Conservation (phyloP, 1,139 yeast species). For the Suhomyces taliae region DNA sequence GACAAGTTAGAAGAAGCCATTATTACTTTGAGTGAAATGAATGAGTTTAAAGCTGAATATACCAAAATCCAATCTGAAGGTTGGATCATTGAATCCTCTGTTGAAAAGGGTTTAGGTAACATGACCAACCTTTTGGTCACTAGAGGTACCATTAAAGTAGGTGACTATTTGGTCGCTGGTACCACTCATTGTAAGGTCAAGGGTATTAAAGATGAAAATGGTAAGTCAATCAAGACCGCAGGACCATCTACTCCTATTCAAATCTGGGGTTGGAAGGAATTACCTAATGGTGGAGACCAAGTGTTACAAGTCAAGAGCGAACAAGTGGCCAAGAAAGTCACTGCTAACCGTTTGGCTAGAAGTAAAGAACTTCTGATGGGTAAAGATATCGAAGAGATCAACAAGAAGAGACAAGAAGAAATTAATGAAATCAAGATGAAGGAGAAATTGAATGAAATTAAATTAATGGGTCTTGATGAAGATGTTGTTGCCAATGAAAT, state of each 20-base stretch:
- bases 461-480: slow-evolving; percentile 55
- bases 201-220: slow-evolving; percentile 75
- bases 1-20: slow-evolving; percentile 88
- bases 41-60: slow-evolving; percentile 71
- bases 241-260: slow-evolving; percentile 92
- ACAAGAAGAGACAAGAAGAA: slow-evolving; percentile 53
- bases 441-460: slow-evolving; percentile 54
- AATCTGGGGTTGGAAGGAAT: slow-evolving; percentile 90
- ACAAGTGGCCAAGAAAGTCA: slow-evolving; percentile 71
- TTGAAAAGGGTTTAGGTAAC: slow-evolving; percentile 81
- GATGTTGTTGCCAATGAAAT: slow-evolving; percentile 38
- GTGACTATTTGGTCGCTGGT: slow-evolving; percentile 79
- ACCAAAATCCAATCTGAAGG: slow-evolving; percentile 69
- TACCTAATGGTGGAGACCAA: slow-evolving; percentile 91
- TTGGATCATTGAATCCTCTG: slow-evolving; percentile 84
- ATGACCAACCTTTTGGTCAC: slow-evolving; percentile 83
- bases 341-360: slow-evolving; percentile 60
- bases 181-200: slow-evolving; percentile 82
- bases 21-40: slow-evolving; percentile 77
- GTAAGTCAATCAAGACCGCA: slow-evolving; percentile 63
- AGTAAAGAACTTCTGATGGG: slow-evolving; percentile 60
- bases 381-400: slow-evolving; percentile 68
- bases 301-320: slow-evolving; percentile 77
- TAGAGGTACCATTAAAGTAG: slow-evolving; percentile 73
- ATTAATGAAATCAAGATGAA: slow-evolving; percentile 48